phyloP scores from a whole-genome alignment of 352 stramenopile species.

The Pythium monospermum region DNA sequence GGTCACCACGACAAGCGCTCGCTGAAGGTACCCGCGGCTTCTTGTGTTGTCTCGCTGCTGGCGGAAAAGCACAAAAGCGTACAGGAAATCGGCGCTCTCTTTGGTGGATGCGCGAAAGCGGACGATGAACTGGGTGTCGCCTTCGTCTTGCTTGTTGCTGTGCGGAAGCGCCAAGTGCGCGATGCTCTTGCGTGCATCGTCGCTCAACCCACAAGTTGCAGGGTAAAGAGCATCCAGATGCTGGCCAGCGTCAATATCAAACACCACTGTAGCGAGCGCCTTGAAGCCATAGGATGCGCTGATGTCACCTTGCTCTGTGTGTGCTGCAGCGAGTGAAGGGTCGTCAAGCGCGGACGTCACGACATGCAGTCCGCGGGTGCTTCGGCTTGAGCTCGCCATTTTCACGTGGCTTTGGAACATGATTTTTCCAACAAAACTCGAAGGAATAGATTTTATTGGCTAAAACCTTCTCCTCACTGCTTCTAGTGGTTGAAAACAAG shows the following conservation, averaged over 20 bases:
- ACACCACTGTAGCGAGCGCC: conserved; percentile 72
- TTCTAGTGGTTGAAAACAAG: no score
- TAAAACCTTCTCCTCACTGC: conserved; percentile 1
- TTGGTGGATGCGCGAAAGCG: conserved; percentile 37
- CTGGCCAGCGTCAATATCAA: conserved; percentile 77
- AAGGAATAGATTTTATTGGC: neutral
- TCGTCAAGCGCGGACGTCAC: neutral
- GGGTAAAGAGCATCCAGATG: conserved; percentile 64
- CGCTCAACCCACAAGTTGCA: conserved; percentile 32
- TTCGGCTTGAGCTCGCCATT: conserved; percentile 1
- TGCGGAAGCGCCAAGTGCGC: conserved; percentile 76
- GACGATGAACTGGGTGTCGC: conserved; percentile 82
- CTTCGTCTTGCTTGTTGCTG: conserved; percentile 84
- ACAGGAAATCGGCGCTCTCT: conserved; percentile 43
- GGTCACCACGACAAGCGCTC: conserved; percentile 75
- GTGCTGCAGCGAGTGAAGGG: no score
- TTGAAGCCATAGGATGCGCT: conserved; percentile 39
- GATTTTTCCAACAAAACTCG: no score
- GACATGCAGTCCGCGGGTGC: conserved; percentile 5
- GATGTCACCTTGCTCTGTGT: no score
- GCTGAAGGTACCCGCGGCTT: conserved; percentile 79
- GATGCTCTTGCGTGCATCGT: conserved; percentile 57
- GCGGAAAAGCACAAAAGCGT: conserved; percentile 82
- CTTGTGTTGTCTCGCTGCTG: conserved; percentile 68
- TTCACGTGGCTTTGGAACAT: conserved; percentile 1